These are phyloP conservation scores for Thalassiosira hispida DNA, from an alignment of 352 stramenopile genomes.

Conservation along the genomic window DNA sequence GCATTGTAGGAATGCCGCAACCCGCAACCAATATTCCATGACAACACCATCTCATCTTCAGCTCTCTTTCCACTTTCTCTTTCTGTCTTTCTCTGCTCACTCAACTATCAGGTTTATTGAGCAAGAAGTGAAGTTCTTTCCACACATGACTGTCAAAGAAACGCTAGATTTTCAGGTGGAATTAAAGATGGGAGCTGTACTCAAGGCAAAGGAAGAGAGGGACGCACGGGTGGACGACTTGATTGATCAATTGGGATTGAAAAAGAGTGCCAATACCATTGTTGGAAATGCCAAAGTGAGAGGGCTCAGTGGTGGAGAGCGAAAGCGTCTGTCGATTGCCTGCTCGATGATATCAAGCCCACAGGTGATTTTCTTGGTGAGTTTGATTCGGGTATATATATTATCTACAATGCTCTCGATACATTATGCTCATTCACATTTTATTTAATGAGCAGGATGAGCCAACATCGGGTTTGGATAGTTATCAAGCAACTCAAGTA, in stretches of 20 bases:
- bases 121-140: constrained; percentile 82
- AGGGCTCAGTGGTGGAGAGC: constrained; percentile 91
- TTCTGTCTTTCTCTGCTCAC: no score
- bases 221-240: constrained; percentile 65
- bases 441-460: constrained; percentile 88
- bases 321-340: constrained; percentile 90
- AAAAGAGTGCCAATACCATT: constrained; percentile 79
- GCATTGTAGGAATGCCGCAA: no score
- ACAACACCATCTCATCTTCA: no score
- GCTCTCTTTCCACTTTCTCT: no score
- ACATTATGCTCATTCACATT: constrained; percentile 48
- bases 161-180: constrained; percentile 80
- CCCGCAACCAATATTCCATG: no score
- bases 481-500: constrained; percentile 74
- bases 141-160: constrained; percentile 84
- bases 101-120: constrained; percentile 56
- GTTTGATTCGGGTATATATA: constrained; percentile 47
- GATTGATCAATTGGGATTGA: constrained; percentile 70
- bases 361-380: constrained; percentile 90
- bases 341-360: constrained; percentile 92
- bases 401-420: no score
- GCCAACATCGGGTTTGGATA: constrained; percentile 91
- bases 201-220: constrained; percentile 63
- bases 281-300: constrained; percentile 84
- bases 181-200: constrained; percentile 69